Conservation (phyloP, 345 rosid genomes). For the Balakata baccata region DNA sequence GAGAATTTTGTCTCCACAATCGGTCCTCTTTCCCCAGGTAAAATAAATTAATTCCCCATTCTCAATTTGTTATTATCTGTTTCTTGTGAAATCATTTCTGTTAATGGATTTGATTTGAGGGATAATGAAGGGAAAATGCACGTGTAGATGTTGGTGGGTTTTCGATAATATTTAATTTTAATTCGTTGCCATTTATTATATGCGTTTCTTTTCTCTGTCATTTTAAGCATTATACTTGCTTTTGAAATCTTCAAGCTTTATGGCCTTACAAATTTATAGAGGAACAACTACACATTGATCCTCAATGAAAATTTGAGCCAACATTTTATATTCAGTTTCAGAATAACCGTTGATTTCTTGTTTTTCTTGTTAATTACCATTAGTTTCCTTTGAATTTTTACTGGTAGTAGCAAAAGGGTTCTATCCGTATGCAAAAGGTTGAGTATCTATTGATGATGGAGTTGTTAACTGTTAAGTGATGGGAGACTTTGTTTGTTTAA, state of each 20-base stretch:
- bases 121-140: background rate
- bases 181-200: too few relatives aligned
- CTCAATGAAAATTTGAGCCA: background rate
- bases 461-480: too few relatives aligned
- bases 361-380: background rate
- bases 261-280: background rate
- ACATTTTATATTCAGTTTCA: background rate
- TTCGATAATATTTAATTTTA: background rate
- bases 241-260: background rate
- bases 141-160: too few relatives aligned
- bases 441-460: background rate
- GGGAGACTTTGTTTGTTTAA: background rate
- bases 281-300: background rate
- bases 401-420: too few relatives aligned
- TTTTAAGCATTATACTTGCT: too few relatives aligned
- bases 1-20: background rate
- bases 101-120: background rate
- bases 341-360: background rate
- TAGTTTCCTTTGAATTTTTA: too few relatives aligned
- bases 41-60: background rate
- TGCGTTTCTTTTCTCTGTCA: too few relatives aligned
- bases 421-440: too few relatives aligned
- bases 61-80: background rate
- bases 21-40: background rate
- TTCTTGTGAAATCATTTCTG: background rate